Base-by-base conservation (phyloP, 192 early-diverging fungal genomes). In the Rhizoclosmatium sp. region DNA sequence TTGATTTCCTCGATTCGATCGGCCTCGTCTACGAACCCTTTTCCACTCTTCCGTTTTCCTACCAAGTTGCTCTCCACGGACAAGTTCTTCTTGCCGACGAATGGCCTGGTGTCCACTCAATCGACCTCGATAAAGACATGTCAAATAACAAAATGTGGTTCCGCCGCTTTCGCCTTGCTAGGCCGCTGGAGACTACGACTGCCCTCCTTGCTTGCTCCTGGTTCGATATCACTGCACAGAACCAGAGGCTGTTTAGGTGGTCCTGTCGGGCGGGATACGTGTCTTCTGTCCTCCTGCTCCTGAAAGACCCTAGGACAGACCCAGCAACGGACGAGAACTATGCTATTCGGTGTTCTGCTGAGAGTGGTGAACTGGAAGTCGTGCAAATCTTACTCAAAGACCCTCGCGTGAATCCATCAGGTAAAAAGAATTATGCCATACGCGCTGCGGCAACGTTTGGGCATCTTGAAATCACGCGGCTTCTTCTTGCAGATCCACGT, bases 401-500 rank as follows among this genome's bases (percentile, higher is more conserved):
- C 44, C 4, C 59, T 7, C 9, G 59, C 2, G 64, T 76, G 7
- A 40, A 76, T 66, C 75, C 75, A 1, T 16, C 46, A n/a, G 64
- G n/a, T 12, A 16, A 47, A 41, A 40, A 51, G 4, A 76, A 76
- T 41, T 42, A 47, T 9, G 58, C 58, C 5, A 14, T 75, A 56
- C 7, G 23, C 7, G 41, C 59, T 59, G 72, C 72, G 7, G 10
- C 9, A 21, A 23, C 4, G 39, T 46, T 46, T 40, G 72, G 59
- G 12, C 56, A 75, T n/a, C 5, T 3, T 14, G 19, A 62, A 21
- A 64, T 75, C 12, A 0, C 62, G 3, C 4, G 40, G 9, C 7
- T 62, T 12, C 39, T 75, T 16, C 45, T 75, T 4, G 54, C 2
- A 41, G 72, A 75, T 21, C 21, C 59, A 64, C 56, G 72, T 19